Base-by-base conservation (phyloP, 331 rosid species). In the Dryas integrifolia region DNA sequence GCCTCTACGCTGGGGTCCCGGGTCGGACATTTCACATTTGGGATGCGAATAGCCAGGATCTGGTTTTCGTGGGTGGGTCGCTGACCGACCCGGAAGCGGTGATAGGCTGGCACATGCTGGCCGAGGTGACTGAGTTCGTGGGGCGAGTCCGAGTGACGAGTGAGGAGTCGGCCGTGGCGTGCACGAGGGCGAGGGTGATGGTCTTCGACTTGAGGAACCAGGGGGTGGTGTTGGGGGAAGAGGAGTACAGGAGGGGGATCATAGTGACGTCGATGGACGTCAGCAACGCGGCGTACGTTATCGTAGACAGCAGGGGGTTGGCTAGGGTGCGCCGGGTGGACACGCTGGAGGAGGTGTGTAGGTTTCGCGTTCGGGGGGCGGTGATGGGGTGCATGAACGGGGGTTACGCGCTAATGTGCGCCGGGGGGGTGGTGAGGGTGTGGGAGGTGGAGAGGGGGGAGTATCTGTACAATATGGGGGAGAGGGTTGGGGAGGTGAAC, bases 71-170 rank as follows among this genome's bases (percentile, higher is more conserved):
- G 0, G 98, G 92, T 0, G 92, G 98, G 1, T 2, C 85, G 0
- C 48, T 95, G 77, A 92, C 99, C 0, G 96, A 95, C 47, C 88
- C 86, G 6, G 96, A 87, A 2, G 45, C 99, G 0, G 77, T 92
- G 2, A 59, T 21, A 66, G 99, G 98, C 0, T 95, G 99, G 99
- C 91, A 87, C 80, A 87, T 92, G 97, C 46, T 95, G 38, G 69
- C 85, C 0, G 96, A 90, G 44, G 6, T 81, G 3, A 78, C 53
- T 1, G 88, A 79, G 51, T 77, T 83, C 1, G 86, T 92, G 7
- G 98, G 97, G 0, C 86, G 99, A 2, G 40, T 95, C 15, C 80
- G 98, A 6, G 87, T 90, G 0, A 82, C 86, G 5, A 77, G 70
- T n/a, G 58, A 9, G 0, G 91, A 82, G 2, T 38, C 76, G 2